These are phyloP conservation scores for Paecilomyces fulvus DNA, from an alignment of 2,329 filamentous ascomycete species.

Conservation along the genomic window DNA sequence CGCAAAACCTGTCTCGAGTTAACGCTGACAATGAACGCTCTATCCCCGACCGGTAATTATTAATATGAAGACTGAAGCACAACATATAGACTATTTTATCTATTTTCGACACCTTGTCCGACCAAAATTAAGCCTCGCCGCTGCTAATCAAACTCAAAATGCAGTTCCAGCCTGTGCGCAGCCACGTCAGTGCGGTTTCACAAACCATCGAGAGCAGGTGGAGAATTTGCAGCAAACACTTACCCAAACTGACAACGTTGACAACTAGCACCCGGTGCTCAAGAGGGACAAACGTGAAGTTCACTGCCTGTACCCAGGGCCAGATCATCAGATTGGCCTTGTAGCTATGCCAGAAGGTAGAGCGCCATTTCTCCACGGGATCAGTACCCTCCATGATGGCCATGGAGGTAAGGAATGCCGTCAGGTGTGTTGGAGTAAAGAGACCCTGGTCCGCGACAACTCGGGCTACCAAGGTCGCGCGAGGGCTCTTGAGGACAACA, in stretches of 20 bases:
- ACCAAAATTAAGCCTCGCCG: conserved; percentile 21
- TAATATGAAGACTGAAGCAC: conserved; percentile 27
- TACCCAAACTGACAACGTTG: conserved; percentile 67
- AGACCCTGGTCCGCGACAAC: conserved; percentile 72
- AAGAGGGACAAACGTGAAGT: conserved; percentile 80
- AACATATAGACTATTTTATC: not conserved
- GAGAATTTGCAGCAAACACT: conserved; percentile 17
- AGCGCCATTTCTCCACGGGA: conserved; percentile 60
- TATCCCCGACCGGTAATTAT: not conserved
- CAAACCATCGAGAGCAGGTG: not conserved
- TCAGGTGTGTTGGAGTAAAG: conserved; percentile 78
- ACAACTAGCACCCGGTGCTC: conserved; percentile 79
- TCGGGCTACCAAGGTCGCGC: conserved; percentile 64
- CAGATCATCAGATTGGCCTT: conserved; percentile 81
- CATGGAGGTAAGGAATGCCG: conserved; percentile 75
- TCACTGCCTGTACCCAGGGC: conserved; percentile 75
- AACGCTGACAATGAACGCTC: not conserved
- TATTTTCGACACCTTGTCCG: not conserved
- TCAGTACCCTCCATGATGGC: conserved; percentile 65
- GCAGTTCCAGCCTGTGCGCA: conserved; percentile 47
- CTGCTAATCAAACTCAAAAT: conserved; percentile 50
- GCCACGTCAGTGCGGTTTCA: conserved; percentile 9
- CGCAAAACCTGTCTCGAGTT: not conserved
- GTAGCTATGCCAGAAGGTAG: conserved; percentile 63
- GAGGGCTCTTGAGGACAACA: conserved; percentile 56